These are phyloP conservation scores for Magnaporthiopsis rhizophila DNA, from an alignment of 2,329 filamentous ascomycete species.

Conservation along the genomic window DNA sequence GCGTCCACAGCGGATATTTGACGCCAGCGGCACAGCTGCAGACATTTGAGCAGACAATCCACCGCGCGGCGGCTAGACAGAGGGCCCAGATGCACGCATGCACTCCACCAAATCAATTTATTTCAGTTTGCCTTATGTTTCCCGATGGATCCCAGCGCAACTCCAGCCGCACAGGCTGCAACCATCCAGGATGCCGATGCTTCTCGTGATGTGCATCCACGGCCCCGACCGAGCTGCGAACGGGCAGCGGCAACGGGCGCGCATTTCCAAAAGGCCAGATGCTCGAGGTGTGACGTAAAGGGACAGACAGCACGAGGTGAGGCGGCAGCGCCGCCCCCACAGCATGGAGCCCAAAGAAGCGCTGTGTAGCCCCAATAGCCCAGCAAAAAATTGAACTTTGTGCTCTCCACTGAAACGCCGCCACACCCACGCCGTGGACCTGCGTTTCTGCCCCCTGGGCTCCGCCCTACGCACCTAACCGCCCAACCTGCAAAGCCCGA, in stretches of 20 bases:
- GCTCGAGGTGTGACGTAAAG: neutral
- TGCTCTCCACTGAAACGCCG: neutral
- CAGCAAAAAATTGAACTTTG: neutral
- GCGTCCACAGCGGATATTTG: neutral
- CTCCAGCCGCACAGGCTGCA: too few species aligned
- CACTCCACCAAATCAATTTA: neutral
- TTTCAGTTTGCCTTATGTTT: too few species aligned
- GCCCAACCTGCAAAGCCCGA: neutral
- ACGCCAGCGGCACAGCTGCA: neutral
- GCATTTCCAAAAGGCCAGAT: neutral
- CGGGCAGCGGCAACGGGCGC: too few species aligned
- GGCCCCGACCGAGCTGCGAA: too few species aligned
- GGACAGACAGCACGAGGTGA: neutral
- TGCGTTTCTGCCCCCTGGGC: neutral
- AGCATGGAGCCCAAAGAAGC: neutral
- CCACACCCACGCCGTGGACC: neutral
- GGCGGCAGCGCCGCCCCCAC: neutral
- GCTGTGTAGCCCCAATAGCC: too few species aligned
- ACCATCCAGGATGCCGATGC: neutral
- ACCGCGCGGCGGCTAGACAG: too few species aligned
- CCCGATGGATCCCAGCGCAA: too few species aligned
- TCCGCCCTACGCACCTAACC: neutral
- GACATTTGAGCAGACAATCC: too few species aligned
- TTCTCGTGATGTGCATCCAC: too few species aligned
- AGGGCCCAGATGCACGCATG: neutral